phyloP scores from a whole-genome alignment of 306 rosid genomes.

The Inga laurina region DNA sequence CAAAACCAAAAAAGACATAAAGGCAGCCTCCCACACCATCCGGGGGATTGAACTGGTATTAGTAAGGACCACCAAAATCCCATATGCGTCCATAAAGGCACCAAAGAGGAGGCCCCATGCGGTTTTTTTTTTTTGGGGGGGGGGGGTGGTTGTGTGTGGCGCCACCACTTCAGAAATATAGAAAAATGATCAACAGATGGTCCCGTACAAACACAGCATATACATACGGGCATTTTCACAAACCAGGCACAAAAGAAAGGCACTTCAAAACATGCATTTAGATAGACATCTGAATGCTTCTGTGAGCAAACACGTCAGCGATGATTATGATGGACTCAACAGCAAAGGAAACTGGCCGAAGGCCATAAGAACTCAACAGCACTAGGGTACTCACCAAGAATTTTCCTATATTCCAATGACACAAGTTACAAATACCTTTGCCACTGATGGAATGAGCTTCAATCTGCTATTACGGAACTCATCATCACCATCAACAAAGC shows the following conservation, averaged over 20 bases:
- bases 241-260: not conserved
- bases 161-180: too few relatives aligned
- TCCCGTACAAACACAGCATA: not conserved
- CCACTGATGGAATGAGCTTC: conserved; percentile 98
- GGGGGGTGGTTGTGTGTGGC: too few relatives aligned
- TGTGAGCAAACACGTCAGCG: not conserved
- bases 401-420: conserved; percentile 16
- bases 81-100: not conserved
- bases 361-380: not conserved
- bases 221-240: not conserved
- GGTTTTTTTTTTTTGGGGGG: too few relatives aligned
- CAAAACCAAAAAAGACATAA: not conserved
- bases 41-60: not conserved
- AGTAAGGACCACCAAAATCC: not conserved
- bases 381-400: not conserved
- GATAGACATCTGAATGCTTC: not conserved
- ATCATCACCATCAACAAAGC: conserved; percentile 96
- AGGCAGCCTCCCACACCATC: not conserved
- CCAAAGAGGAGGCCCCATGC: too few relatives aligned
- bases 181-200: too few relatives aligned
- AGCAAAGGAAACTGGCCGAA: not conserved
- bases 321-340: not conserved
- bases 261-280: not conserved
- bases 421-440: conserved; percentile 66
- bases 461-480: conserved; percentile 96